Percentiles rank a stretch among this genome's conserved stretches.
Conservation (phyloP, 805 yeast genomes). For the Spathaspora passalidarum region DNA sequence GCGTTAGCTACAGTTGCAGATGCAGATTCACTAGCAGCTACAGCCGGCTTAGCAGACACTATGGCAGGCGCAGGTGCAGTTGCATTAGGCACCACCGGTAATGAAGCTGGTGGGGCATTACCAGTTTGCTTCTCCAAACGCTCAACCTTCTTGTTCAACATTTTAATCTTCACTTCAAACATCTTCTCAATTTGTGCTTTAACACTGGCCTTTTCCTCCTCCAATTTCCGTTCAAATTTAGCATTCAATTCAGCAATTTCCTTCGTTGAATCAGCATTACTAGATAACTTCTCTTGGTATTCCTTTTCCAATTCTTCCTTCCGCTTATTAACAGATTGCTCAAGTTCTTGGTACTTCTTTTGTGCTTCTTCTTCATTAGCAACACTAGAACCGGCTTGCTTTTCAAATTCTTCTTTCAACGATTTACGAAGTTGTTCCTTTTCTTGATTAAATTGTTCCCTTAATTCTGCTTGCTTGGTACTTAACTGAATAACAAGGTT, state of each 20-base stretch:
- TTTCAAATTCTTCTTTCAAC: slow-evolving; percentile 15
- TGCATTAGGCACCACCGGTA: background rate
- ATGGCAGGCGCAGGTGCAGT: background rate
- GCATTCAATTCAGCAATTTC: slow-evolving; percentile 7
- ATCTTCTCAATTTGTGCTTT: slow-evolving; percentile 53
- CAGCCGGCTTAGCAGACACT: background rate
- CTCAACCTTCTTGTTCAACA: slow-evolving; percentile 53
- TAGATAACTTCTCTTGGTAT: slow-evolving; percentile 22
- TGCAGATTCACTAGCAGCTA: background rate
- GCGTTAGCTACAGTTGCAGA: background rate
- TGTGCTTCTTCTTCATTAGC: slow-evolving; percentile 17
- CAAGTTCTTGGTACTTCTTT: slow-evolving; percentile 19
- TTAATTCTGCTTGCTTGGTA: slow-evolving; percentile 12
- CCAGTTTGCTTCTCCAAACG: slow-evolving; percentile 39
- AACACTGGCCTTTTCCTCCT: slow-evolving; percentile 35
- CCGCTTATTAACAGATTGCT: slow-evolving; percentile 15
- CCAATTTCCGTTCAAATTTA: slow-evolving; percentile 17
- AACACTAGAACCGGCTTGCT: slow-evolving; percentile 21
- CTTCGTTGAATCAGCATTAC: slow-evolving; percentile 12
- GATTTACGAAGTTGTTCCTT: slow-evolving; percentile 6
- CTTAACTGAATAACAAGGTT: slow-evolving; percentile 8
- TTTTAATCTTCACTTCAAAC: slow-evolving; percentile 54
- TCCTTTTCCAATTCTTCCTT: slow-evolving; percentile 38
- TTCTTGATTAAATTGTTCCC: slow-evolving; percentile 17
- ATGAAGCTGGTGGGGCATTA: slow-evolving; percentile 1